Evolutionary conservation across 805 yeast genomes (phyloP).

Genomic region (Kurtzmaniella cleridarum): DNA sequence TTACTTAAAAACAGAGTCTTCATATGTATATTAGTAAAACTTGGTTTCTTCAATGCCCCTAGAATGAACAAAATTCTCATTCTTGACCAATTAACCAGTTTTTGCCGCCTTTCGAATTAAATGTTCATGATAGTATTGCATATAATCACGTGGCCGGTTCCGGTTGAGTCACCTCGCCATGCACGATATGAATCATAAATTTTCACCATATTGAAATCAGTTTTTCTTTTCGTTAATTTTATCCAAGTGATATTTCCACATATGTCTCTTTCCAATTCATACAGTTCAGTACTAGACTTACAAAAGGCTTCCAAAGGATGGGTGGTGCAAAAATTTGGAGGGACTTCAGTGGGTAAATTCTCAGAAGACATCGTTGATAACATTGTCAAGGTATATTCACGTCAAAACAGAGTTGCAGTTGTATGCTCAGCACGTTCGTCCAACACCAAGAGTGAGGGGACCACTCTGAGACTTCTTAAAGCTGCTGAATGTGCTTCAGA

Average conservation of each 20-base stretch:
- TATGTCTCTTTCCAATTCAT: slow-evolving; percentile 19
- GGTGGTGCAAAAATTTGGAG: slow-evolving; percentile 88
- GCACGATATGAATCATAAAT: slow-evolving; percentile 1
- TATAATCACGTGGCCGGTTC: no score
- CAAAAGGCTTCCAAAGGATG: slow-evolving; percentile 24
- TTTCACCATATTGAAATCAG: not conserved
- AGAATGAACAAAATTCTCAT: no score
- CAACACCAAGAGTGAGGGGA: slow-evolving; percentile 88
- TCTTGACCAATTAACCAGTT: no score
- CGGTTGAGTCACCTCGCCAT: no score
- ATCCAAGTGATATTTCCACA: no score
- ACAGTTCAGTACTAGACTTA: slow-evolving; percentile 38
- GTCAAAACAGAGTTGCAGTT: slow-evolving; percentile 70
- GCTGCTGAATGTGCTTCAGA: slow-evolving; percentile 79
- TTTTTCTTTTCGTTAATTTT: slow-evolving; percentile 1
- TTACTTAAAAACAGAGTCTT: no score
- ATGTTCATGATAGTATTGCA: no score
- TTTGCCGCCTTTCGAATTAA: no score
- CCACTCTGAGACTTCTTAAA: slow-evolving; percentile 76
- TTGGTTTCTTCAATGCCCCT: no score
- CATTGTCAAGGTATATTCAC: slow-evolving; percentile 65
- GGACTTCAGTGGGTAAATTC: slow-evolving; percentile 95
- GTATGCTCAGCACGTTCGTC: slow-evolving; percentile 96
- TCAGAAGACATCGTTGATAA: slow-evolving; percentile 80
- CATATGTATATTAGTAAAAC: no score